Conservation (phyloP, 2,329 filamentous ascomycete species). For the Teratosphaeria nubilosa region DNA sequence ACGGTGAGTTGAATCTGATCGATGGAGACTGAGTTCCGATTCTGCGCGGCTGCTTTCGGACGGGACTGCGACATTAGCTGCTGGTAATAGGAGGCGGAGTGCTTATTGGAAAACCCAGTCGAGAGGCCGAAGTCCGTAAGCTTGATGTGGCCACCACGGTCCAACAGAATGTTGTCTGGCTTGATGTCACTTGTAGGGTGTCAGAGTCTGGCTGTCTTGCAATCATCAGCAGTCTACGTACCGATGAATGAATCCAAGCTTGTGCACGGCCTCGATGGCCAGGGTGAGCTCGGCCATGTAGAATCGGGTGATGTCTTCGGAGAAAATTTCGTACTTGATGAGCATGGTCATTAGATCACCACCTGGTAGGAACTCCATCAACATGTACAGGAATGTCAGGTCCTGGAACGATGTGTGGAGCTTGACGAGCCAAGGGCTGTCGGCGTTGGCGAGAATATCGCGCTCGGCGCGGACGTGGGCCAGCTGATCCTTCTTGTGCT, state of each 20-base stretch:
- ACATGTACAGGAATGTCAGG: conserved; percentile 89
- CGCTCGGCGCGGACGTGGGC: conserved; percentile 95
- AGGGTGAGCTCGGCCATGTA: conserved; percentile 98
- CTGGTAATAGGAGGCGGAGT: conserved; percentile 97
- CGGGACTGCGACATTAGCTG: conserved; percentile 63
- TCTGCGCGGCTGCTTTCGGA: conserved; percentile 40
- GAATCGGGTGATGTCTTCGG: conserved; percentile 95
- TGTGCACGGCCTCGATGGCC: conserved; percentile 97
- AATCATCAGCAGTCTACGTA: conserved; percentile 31
- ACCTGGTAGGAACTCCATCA: conserved; percentile 98
- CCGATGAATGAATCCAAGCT: conserved; percentile 96
- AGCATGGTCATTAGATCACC: conserved; percentile 99
- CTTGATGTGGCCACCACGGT: conserved; percentile 93
- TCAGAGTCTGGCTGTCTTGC: not conserved
- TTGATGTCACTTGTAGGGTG: conserved; percentile 72
- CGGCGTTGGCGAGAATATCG: conserved; percentile 96
- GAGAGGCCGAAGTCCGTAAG: conserved; percentile 96
- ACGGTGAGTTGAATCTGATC: conserved; percentile 98
- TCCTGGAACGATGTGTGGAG: conserved; percentile 98
- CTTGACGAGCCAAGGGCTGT: conserved; percentile 98
- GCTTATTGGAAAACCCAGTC: conserved; percentile 93
- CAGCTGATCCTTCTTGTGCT: conserved; percentile 95
- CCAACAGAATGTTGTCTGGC: conserved; percentile 94
- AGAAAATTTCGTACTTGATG: conserved; percentile 99
- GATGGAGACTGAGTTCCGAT: conserved; percentile 87